These are phyloP conservation scores for Neoscytalidium dimidiatum DNA, from an alignment of 2,329 filamentous ascomycete genomes.

Conservation along the genomic window DNA sequence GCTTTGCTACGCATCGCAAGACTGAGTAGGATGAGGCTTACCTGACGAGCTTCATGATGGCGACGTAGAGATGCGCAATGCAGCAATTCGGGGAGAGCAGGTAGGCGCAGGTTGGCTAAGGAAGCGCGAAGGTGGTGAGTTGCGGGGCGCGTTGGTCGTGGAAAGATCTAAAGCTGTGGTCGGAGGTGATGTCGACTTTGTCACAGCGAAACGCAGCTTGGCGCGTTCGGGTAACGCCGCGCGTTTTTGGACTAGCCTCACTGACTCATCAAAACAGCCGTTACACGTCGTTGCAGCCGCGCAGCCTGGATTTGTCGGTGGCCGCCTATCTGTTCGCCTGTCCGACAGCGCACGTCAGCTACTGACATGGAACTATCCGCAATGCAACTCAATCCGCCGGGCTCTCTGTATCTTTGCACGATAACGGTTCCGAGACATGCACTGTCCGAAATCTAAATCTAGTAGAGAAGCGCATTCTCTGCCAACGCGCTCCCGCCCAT, in stretches of 20 bases:
- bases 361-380: background rate
- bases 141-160: background rate
- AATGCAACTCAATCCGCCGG: too few species aligned
- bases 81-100: background rate
- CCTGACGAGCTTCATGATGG: conserved; percentile 95
- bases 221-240: background rate
- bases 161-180: background rate
- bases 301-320: background rate
- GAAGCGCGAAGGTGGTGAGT: background rate
- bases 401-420: too few species aligned
- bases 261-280: background rate
- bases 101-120: background rate
- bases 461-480: too few species aligned
- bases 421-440: too few species aligned
- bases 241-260: background rate
- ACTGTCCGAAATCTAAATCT: too few species aligned
- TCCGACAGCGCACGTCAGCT: background rate
- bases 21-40: conserved; percentile 52
- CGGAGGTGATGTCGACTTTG: conserved; percentile 20
- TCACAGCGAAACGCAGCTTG: conserved; percentile 7
- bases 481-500: too few species aligned
- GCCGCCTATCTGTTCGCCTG: background rate
- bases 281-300: background rate
- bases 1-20: conserved; percentile 39
- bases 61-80: conserved; percentile 6